Evolutionary conservation across 2,329 filamentous ascomycete species (phyloP), one percentile per base, ranked within the genome.

Genomic region (Aspergillus melleus): DNA sequence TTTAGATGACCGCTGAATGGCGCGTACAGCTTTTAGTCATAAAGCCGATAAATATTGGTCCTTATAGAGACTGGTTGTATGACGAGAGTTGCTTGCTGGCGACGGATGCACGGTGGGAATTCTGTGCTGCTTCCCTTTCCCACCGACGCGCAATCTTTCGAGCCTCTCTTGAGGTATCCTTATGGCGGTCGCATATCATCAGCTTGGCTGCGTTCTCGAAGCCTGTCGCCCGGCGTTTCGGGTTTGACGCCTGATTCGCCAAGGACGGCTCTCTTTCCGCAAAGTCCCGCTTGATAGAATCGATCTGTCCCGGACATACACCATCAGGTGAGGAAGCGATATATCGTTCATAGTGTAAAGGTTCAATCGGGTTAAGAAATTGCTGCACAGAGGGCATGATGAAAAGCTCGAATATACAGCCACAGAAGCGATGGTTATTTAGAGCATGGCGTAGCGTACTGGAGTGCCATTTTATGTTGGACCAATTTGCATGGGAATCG

Each of bases 271-370:
- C 55, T n/a, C 42, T n/a, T 20, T 57, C 10, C 14, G 49, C 49
- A 32, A 50, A 46, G 36, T 14, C 36, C 55, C 32, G 55, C 49
- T 52, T 30, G 49, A 26, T 52, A 30, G 26, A 44, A 46, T 52
- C 49, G 42, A 57, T 46, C 4, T 14, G 24, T 49, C 32, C 47
- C 30, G 14, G 47, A 57, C 55, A 57, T 52, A 52, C 55, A 46
- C 55, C 36, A 14, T 57, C n/a, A 49, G 49, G 49, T 14, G 32
- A 57, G 32, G 49, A 57, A 19, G 12, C n/a, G 26, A 57, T 57
- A 75, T 36, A 61, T 49, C 46, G 30, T 32, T 32, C 30, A 32
- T 32, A 8, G 30, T 32, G 30, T 32, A 32, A 32, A 32, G 30
- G 30, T 11, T 32, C 5, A 4, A 32, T 32, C 11, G 30, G 8